phyloP scores from a whole-genome alignment of 768 basidiomycete genomes.

The Rhodotorula graminis region DNA sequence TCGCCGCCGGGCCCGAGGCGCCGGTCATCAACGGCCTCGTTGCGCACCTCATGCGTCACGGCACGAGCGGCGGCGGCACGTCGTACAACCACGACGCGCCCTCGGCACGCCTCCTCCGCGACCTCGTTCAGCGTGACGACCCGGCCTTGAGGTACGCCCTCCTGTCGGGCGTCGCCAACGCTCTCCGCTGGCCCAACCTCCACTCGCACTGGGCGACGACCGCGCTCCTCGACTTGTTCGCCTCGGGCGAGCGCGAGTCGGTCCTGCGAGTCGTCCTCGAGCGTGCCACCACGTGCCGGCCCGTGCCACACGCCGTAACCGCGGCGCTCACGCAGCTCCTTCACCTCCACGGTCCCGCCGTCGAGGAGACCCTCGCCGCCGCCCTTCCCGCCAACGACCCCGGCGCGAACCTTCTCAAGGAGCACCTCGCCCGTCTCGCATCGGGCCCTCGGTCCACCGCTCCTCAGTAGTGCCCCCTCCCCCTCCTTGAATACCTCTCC shows the following conservation, averaged over 20 bases:
- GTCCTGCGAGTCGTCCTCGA: slow-evolving; percentile 66
- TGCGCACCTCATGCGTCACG: slow-evolving; percentile 85
- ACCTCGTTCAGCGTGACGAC: slow-evolving; percentile 76
- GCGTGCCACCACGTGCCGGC: slow-evolving; percentile 85
- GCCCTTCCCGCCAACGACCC: slow-evolving; percentile 13
- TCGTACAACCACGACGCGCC: slow-evolving; percentile 72
- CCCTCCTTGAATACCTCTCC: too few species aligned
- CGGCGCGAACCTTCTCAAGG: background rate
- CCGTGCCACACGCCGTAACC: slow-evolving; percentile 59
- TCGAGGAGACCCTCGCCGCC: slow-evolving; percentile 3
- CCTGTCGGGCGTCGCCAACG: background rate
- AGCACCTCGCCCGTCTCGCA: background rate
- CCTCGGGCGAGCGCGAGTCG: background rate
- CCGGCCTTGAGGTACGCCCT: slow-evolving; percentile 62
- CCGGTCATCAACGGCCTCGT: slow-evolving; percentile 88
- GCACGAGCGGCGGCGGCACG: too few species aligned
- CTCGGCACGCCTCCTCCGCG: slow-evolving; percentile 76
- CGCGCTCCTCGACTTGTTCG: background rate
- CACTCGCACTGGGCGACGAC: background rate
- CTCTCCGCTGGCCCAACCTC: background rate
- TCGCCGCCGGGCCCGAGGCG: slow-evolving; percentile 57
- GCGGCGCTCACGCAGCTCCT: slow-evolving; percentile 26
- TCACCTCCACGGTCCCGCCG: slow-evolving; percentile 7
- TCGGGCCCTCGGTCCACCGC: too few species aligned
- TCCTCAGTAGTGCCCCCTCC: too few species aligned